Conservation (phyloP, 2,329 filamentous ascomycete species). For the Atkinsonella hypoxylon region DNA sequence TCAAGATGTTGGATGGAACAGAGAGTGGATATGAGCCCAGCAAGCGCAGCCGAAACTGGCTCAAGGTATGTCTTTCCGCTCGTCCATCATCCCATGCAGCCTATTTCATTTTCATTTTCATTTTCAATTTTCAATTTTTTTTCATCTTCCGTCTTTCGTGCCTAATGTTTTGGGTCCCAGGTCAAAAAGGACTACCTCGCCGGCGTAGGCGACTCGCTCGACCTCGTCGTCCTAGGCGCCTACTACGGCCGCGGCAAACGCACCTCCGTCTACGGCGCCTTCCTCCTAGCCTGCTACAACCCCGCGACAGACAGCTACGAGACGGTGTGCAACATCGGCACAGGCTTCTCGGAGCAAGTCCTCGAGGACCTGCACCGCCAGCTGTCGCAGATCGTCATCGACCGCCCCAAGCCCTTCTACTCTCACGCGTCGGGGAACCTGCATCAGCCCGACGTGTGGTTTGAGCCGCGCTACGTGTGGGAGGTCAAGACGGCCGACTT, state of each 20-base stretch:
- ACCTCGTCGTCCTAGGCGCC: slow-evolving; percentile 88
- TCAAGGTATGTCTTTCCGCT: slow-evolving; percentile 52
- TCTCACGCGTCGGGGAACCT: slow-evolving; percentile 71
- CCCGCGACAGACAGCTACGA: slow-evolving; percentile 70
- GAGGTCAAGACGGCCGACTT: slow-evolving; percentile 95
- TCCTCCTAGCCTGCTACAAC: slow-evolving; percentile 92
- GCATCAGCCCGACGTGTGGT: slow-evolving; percentile 97
- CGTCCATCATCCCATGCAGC: too few relatives aligned
- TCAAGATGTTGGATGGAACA: slow-evolving; percentile 92
- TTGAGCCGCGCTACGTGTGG: slow-evolving; percentile 90
- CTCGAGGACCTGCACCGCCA: slow-evolving; percentile 76
- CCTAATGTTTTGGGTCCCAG: slow-evolving; percentile 24
- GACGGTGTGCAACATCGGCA: slow-evolving; percentile 96
- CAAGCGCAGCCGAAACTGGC: slow-evolving; percentile 94
- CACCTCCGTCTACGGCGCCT: slow-evolving; percentile 89
- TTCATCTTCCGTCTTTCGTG: neutral
- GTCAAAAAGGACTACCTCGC: slow-evolving; percentile 97
- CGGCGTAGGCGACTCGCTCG: slow-evolving; percentile 87
- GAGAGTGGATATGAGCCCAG: slow-evolving; percentile 95
- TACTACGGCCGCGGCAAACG: slow-evolving; percentile 94
- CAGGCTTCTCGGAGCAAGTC: slow-evolving; percentile 87
- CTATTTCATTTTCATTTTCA: neutral
- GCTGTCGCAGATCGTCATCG: slow-evolving; percentile 69
- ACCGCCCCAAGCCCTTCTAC: slow-evolving; percentile 90
- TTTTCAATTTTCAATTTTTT: neutral